Base-by-base conservation (phyloP, 2,329 filamentous ascomycete genomes). In the Botrytis squamosa region DNA sequence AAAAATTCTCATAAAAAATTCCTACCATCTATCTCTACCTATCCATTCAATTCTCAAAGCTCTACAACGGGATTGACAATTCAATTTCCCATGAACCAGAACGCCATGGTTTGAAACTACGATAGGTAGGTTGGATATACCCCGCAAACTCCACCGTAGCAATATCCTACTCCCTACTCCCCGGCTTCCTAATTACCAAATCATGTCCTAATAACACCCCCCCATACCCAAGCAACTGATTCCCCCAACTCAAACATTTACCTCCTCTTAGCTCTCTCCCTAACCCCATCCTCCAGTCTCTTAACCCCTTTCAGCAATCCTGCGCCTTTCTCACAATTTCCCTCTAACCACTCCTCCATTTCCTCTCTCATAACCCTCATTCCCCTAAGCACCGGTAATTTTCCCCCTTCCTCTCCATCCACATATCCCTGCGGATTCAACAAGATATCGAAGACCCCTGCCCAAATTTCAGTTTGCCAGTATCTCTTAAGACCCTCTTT, bases 381-480 rank as follows among this genome's bases (percentile, higher is more conserved):
- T 1, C 91, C 89, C 80, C 85, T 89, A 74, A 92, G 81, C 7
- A 95, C 88, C 0, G 95, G 95, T 87, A 98, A 87, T 77, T 83
- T 87, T n/a, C 81, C 83, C 1, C 86, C 89, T 42, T 90, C 90
- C 82, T 95, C 94, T 1, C 81, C 84, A 16, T 88, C 87, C n/a
- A 88, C 82, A 82, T 91, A 90, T 74, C 86, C 86, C 3, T 88
- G 86, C 0, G 95, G 95, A 82, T 99, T 99, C 62, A 99, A 85
- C 77, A 98, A 84, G 74, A 98, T 79, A 77, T 95, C 92, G 82
- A 99, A 97, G 66, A 92, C 90, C 75, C 92, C 90, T 3, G 81
- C 84, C 96, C 96, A 99, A 63, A 98, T 89, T 68, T 97, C 94
- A 67, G 91, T 92, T 85, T 98, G 95, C 96, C 96, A 99, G 83